These are phyloP conservation scores for Penicillium canariense DNA, from an alignment of 495 filamentous ascomycete genomes.

Conservation along the genomic window DNA sequence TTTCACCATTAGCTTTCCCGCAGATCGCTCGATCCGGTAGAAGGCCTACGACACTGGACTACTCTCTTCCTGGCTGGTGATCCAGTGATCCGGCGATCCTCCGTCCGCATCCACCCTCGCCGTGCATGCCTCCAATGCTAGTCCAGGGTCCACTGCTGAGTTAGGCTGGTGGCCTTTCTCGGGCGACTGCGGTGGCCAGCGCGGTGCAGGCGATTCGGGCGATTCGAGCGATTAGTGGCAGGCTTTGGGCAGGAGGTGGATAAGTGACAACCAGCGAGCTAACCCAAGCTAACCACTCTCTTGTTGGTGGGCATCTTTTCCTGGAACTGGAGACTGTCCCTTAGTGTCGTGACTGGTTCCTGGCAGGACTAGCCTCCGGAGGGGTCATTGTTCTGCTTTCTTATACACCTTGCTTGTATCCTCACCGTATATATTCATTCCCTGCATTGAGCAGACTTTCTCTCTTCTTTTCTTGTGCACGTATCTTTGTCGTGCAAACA, in stretches of 20 bases:
- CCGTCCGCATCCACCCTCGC: not conserved
- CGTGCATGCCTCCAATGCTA: not conserved
- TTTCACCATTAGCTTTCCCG: constrained; percentile 17
- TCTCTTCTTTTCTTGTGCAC: constrained; percentile 6
- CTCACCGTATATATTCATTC: constrained; percentile 26
- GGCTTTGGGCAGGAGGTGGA: constrained; percentile 17
- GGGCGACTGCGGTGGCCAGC: constrained; percentile 14
- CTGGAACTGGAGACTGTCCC: not conserved
- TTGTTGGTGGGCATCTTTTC: not conserved
- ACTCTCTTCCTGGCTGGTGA: not conserved
- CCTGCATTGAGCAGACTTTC: constrained; percentile 32
- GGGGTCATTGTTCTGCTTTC: constrained; percentile 21
- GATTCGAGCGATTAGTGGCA: not conserved
- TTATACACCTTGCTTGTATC: constrained; percentile 15
- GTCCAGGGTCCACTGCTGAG: constrained; percentile 2
- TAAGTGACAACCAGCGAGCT: not conserved
- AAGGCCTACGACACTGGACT: not conserved
- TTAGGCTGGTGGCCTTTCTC: constrained; percentile 17
- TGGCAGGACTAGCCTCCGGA: constrained; percentile 7
- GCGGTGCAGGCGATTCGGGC: not conserved
- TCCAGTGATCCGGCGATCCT: not conserved
- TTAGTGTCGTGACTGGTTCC: constrained; percentile 14
- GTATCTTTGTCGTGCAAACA: constrained; percentile 11
- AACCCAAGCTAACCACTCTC: not conserved
- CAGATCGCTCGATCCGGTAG: constrained; percentile 20